Conservation (phyloP, 441 rosid species). For the Populus hybrid region DNA sequence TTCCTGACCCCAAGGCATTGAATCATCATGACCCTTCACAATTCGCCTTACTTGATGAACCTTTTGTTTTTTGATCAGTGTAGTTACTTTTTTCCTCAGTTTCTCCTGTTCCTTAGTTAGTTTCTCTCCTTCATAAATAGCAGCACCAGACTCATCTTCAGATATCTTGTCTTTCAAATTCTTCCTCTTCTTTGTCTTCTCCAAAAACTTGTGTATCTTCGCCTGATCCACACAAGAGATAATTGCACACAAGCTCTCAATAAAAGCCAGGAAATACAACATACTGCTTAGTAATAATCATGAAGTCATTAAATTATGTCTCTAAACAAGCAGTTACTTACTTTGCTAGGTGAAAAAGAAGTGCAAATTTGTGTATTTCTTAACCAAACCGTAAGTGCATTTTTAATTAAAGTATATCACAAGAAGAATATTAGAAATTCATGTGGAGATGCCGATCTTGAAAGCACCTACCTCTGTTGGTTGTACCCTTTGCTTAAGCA, state of each 20-base stretch:
- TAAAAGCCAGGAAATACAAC: background rate
- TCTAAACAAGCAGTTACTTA: background rate
- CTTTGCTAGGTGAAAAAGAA: background rate
- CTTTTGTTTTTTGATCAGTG: conserved; percentile 66
- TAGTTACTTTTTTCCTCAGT: conserved; percentile 56
- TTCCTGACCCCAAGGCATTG: conserved; percentile 90
- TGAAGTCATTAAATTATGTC: background rate
- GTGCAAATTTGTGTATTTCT: background rate
- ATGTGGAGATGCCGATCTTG: background rate
- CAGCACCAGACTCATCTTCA: conserved; percentile 37
- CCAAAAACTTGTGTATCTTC: conserved; percentile 62
- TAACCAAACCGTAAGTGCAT: background rate
- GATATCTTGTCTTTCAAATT: conserved; percentile 23
- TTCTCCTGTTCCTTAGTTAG: conserved; percentile 44
- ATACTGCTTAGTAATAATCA: background rate
- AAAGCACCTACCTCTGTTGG: background rate
- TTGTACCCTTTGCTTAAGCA: background rate
- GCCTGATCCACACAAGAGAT: conserved; percentile 45
- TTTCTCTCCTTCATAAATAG: conserved; percentile 25
- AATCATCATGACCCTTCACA: conserved; percentile 55
- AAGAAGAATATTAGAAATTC: background rate
- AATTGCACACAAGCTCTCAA: background rate
- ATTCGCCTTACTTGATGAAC: conserved; percentile 49
- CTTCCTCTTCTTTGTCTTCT: conserved; percentile 63
- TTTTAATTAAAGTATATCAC: background rate